These are phyloP conservation scores for Penicillium sp. DNA, from an alignment of 2,329 filamentous ascomycete genomes.

Conservation along the genomic window DNA sequence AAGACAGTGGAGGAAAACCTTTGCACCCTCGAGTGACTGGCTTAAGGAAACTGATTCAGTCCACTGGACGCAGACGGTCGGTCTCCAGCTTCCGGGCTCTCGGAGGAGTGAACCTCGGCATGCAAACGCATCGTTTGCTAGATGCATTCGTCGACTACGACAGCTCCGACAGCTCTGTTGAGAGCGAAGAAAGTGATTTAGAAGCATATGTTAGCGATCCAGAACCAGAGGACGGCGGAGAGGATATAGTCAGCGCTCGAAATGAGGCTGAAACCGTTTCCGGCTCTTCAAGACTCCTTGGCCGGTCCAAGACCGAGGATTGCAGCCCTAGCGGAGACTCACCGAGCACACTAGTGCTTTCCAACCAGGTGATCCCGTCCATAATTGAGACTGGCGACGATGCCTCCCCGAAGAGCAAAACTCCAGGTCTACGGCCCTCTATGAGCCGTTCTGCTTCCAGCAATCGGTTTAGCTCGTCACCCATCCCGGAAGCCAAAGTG, in stretches of 20 bases:
- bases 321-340: slow-evolving; percentile 8
- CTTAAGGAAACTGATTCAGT: slow-evolving; percentile 54
- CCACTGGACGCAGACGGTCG: slow-evolving; percentile 47
- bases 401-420: slow-evolving; percentile 18
- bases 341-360: slow-evolving; percentile 1
- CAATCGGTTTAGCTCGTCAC: slow-evolving; percentile 58
- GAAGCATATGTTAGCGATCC: slow-evolving; percentile 36
- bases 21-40: slow-evolving; percentile 47
- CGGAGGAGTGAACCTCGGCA: slow-evolving; percentile 57
- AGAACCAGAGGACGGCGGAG: slow-evolving; percentile 23
- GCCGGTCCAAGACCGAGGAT: slow-evolving; percentile 10
- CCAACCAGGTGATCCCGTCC: slow-evolving; percentile 17
- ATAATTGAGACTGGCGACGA: slow-evolving; percentile 21
- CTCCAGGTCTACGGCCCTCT: slow-evolving; percentile 18
- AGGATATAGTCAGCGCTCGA: slow-evolving; percentile 1
- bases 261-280: slow-evolving; percentile 1
- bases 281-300: slow-evolving; percentile 3
- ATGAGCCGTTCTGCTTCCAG: slow-evolving; percentile 28
- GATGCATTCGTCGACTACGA: slow-evolving; percentile 51
- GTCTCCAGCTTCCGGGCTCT: slow-evolving; percentile 43
- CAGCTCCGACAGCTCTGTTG: slow-evolving; percentile 41
- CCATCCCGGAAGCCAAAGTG: slow-evolving; percentile 62
- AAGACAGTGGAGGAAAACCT: slow-evolving; percentile 41
- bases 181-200: slow-evolving; percentile 36
- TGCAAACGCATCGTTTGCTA: slow-evolving; percentile 64